Conservation (phyloP, 805 yeast species). For the Jamesozyma gamospora region DNA sequence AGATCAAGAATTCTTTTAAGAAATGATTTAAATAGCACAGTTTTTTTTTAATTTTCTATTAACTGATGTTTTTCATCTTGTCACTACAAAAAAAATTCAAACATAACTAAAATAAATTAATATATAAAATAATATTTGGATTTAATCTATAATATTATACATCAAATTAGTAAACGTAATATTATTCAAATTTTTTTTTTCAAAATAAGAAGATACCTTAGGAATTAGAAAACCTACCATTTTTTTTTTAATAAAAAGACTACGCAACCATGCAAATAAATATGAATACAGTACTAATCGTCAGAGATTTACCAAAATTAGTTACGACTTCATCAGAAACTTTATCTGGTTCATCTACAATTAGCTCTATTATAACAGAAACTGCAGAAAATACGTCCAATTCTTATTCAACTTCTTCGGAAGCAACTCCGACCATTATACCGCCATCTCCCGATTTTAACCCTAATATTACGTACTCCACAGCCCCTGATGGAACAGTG, state of each 20-base stretch:
- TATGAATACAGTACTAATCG: not conserved
- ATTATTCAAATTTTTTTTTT: too few relatives aligned
- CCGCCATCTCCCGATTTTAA: slow-evolving; percentile 51
- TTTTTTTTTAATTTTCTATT: too few relatives aligned
- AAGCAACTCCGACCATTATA: slow-evolving; percentile 27
- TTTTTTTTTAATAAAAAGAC: too few relatives aligned
- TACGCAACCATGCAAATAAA: not conserved
- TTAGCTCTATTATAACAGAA: not conserved
- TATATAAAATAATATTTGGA: too few relatives aligned
- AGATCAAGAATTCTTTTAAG: too few relatives aligned
- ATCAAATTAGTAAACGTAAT: too few relatives aligned
- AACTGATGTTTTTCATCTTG: too few relatives aligned
- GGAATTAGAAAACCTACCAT: too few relatives aligned
- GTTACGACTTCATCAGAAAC: not conserved
- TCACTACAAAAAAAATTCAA: too few relatives aligned
- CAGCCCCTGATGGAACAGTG: slow-evolving; percentile 63
- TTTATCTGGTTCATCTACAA: not conserved
- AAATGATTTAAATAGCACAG: not conserved
- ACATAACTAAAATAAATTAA: too few relatives aligned
- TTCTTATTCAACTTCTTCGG: not conserved
- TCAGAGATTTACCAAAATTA: slow-evolving; percentile 5
- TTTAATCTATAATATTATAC: too few relatives aligned
- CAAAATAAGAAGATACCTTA: too few relatives aligned
- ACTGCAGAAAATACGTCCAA: not conserved
- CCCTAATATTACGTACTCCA: slow-evolving; percentile 44